Evolutionary conservation across 2,329 filamentous ascomycete species (phyloP).

Genomic region (Neonectria ditissima): DNA sequence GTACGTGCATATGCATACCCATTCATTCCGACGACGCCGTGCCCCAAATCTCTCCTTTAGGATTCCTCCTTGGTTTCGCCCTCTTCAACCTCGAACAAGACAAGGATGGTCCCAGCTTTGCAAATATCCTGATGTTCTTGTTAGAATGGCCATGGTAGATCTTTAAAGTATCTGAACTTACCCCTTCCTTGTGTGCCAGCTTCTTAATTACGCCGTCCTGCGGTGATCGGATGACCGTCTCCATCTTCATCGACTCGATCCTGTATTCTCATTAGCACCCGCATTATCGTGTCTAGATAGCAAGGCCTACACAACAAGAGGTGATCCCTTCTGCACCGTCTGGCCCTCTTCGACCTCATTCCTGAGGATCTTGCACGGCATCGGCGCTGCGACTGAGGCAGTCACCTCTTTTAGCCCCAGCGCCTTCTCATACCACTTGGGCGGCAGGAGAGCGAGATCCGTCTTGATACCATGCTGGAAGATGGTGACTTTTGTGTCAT

Average conservation of each 20-base stretch:
- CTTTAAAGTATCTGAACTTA: slow-evolving; percentile 56
- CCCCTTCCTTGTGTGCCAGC: slow-evolving; percentile 79
- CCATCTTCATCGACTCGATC: slow-evolving; percentile 93
- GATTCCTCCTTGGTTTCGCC: slow-evolving; percentile 46
- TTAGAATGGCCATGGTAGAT: background rate
- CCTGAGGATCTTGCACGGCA: slow-evolving; percentile 96
- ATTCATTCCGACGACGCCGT: slow-evolving; percentile 31
- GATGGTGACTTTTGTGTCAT: slow-evolving; percentile 75
- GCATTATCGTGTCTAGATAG: too few relatives aligned
- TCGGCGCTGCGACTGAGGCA: slow-evolving; percentile 89
- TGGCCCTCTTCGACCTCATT: slow-evolving; percentile 90
- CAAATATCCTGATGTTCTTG: slow-evolving; percentile 72
- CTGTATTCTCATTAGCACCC: slow-evolving; percentile 52
- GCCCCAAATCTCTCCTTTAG: slow-evolving; percentile 27
- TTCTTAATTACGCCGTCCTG: slow-evolving; percentile 78
- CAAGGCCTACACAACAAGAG: slow-evolving; percentile 80
- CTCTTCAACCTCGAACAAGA: slow-evolving; percentile 80
- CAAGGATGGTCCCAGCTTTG: slow-evolving; percentile 79
- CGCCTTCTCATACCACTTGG: slow-evolving; percentile 88
- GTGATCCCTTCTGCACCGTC: slow-evolving; percentile 84
- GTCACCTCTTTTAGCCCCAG: slow-evolving; percentile 83
- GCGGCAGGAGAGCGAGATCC: slow-evolving; percentile 68
- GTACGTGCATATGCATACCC: slow-evolving; percentile 30
- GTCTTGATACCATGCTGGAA: slow-evolving; percentile 78
- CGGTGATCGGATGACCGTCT: slow-evolving; percentile 83